phyloP scores from a whole-genome alignment of 371 early-diverging fungal species.

The Mortierella sp. region DNA sequence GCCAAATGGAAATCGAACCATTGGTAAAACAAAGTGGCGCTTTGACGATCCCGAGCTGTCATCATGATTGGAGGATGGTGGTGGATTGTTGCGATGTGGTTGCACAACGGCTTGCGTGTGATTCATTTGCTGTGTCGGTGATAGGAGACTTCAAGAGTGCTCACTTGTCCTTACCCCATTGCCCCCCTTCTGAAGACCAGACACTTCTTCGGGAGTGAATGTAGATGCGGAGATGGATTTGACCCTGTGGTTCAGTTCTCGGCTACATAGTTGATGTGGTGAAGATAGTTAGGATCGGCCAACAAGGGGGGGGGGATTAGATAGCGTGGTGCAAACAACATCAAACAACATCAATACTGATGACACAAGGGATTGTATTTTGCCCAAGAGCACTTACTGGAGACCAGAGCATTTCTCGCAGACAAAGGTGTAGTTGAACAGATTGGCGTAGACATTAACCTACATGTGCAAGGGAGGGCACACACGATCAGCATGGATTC shows the following conservation, averaged over 20 bases:
- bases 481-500: background rate
- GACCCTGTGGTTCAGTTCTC: constrained; percentile 76
- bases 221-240: constrained; percentile 76
- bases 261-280: too few species aligned
- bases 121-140: background rate
- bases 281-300: too few species aligned
- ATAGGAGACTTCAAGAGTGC: background rate
- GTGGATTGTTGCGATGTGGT: too few species aligned
- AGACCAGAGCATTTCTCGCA: constrained; percentile 75
- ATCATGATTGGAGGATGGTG: too few species aligned
- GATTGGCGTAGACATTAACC: constrained; percentile 74
- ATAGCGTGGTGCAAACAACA: too few species aligned
- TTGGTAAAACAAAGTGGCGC: constrained; percentile 1
- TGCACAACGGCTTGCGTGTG: too few species aligned
- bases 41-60: too few species aligned
- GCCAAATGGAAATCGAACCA: constrained; percentile 16
- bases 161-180: constrained; percentile 59
- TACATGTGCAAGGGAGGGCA: constrained; percentile 16
- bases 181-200: constrained; percentile 68
- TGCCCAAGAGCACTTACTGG: constrained; percentile 58
- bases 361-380: too few species aligned
- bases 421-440: constrained; percentile 69
- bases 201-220: constrained; percentile 68
- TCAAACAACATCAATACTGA: too few species aligned
- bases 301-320: too few species aligned